These are phyloP conservation scores for Strobilomyces confusus DNA, from an alignment of 768 basidiomycete genomes.

Conservation along the genomic window DNA sequence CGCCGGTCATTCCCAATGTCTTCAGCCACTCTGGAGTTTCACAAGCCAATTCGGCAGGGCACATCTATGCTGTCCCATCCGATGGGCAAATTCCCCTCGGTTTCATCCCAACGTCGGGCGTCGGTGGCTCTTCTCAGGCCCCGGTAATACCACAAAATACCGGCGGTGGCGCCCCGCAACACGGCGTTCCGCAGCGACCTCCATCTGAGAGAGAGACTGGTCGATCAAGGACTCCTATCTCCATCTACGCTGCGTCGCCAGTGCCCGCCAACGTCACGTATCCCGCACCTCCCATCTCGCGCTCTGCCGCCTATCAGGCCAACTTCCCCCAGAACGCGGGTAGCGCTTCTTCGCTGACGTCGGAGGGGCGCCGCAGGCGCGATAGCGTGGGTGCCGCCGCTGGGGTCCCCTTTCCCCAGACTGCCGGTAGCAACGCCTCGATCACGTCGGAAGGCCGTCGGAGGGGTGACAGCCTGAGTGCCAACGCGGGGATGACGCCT, in stretches of 20 bases:
- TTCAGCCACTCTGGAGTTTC: conserved; percentile 11
- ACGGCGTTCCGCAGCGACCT: conserved; percentile 7
- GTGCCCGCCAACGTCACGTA: conserved; percentile 25
- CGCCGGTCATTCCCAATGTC: conserved; percentile 14
- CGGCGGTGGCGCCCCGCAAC: conserved; percentile 7
- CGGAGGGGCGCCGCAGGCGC: conserved; percentile 25
- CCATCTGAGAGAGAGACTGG: conserved; percentile 20
- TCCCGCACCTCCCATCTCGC: conserved; percentile 28
- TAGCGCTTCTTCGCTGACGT: conserved; percentile 20
- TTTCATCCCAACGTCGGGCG: conserved; percentile 8
- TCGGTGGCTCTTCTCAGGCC: conserved; percentile 6
- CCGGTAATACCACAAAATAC: conserved; percentile 23
- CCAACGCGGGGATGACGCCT: conserved; percentile 27
- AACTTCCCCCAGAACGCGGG: not conserved
- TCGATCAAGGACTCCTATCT: conserved; percentile 20
- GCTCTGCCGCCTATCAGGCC: conserved; percentile 15
- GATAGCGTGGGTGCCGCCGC: conserved; percentile 22
- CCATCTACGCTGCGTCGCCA: conserved; percentile 25
- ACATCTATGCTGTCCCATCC: conserved; percentile 7
- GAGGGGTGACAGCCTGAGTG: conserved; percentile 20
- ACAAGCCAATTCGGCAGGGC: conserved; percentile 10
- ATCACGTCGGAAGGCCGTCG: conserved; percentile 24
- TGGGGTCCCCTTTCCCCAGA: conserved; percentile 12
- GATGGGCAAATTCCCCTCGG: conserved; percentile 13
- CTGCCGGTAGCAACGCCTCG: conserved; percentile 13